Base-by-base conservation (phyloP, 768 basidiomycete genomes). In the Sutorius australiensis region DNA sequence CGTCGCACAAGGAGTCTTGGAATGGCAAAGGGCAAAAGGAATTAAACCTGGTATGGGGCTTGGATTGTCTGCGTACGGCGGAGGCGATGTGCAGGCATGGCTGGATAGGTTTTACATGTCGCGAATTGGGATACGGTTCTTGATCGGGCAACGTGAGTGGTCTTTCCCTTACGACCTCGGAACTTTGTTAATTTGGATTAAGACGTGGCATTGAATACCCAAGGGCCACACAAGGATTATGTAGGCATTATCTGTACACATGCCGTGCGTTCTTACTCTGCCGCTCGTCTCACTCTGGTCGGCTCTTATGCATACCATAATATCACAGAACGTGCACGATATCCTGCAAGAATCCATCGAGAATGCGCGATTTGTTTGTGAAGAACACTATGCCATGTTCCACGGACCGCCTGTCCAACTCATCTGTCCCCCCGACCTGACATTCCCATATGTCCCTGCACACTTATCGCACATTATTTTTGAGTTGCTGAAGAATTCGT, bases 261-360 rank as follows among this genome's bases (percentile, higher is more conserved):
- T 65, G 87, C 94, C 2, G 87, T 90, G 58, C 60, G 87, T 79
- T 39, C 21, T 37, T 27, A 7, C 37, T 45, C 24, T 40, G 45
- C n/a, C 14, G 37, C 6, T 41, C 46, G 12, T 52, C 28, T 49
- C 45, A 57, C 14, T 19, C 3, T 45, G 17, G 14, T 43, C 31
- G n/a, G 13, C 24, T 6, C 12, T 16, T 45, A 13, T 37, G 7
- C 24, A 21, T 10, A 27, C 12, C 36, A 14, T 37, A 12, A 48
- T 51, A 30, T n/a, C 46, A 33, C 62, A 90, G 83, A 98, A 94
- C 68, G 86, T 99, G 0, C 93, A 94, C 62, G 94, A 98, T 65
- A 97, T 98, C 57, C 87, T 95, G n/a, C 88, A 92, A 64, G 97
- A 99, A 76, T 91, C 95, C 0, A 98, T 98, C 61, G 95, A 99